Conservation (phyloP, 1,284 basidiomycete species). For the Ustilago shanxiensis region DNA sequence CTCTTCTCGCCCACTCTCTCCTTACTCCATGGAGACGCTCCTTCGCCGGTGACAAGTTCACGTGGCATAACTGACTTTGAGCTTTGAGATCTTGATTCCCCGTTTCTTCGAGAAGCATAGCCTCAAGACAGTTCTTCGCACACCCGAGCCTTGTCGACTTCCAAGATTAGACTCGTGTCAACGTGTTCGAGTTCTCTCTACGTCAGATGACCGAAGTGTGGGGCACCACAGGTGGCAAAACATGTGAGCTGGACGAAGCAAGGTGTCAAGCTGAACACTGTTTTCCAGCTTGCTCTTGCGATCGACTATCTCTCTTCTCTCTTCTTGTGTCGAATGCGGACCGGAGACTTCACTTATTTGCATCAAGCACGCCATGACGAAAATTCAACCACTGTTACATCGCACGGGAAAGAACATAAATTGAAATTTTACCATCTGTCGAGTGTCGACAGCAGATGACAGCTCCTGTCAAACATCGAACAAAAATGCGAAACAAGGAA, state of each 20-base stretch:
- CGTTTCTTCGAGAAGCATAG: slow-evolving; percentile 8
- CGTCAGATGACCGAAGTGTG: neutral
- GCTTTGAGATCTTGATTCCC: neutral
- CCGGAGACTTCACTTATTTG: neutral
- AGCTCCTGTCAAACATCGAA: no score
- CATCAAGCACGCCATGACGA: neutral
- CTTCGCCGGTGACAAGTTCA: neutral
- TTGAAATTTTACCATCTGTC: neutral
- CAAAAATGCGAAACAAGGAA: no score
- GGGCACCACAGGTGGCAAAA: neutral
- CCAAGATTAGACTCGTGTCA: neutral
- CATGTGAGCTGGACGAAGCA: no score
- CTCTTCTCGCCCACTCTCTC: no score
- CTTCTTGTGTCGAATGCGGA: neutral
- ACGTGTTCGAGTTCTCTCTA: neutral
- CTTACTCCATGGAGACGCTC: neutral
- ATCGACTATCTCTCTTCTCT: neutral
- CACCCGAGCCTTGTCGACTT: neutral
- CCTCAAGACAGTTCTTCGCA: slow-evolving; percentile 1
- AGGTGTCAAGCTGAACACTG: no score
- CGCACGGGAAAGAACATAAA: neutral
- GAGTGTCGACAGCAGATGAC: no score
- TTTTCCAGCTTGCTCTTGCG: no score
- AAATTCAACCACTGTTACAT: slow-evolving; percentile 1
- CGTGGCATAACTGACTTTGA: neutral